Evolutionary conservation across 2,329 filamentous ascomycete species (phyloP).

Genomic region (Endocalyx cinctus): DNA sequence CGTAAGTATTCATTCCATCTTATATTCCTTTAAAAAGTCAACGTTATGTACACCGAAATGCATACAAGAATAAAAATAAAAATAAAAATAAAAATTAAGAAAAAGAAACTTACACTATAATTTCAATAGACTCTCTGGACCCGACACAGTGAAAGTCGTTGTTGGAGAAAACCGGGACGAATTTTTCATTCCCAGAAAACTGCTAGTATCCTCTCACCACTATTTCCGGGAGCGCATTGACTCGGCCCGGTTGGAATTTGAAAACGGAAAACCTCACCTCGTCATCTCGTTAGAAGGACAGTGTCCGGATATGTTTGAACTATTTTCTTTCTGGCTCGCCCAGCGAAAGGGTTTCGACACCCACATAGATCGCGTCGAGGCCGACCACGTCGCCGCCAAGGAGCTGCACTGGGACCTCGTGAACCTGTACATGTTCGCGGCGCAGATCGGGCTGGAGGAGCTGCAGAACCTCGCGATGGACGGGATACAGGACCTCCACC

Average conservation of each 20-base stretch:
- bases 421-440: constrained; percentile 53
- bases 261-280: constrained; percentile 16
- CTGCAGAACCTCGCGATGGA: constrained; percentile 57
- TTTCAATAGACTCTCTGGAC: constrained; percentile 12
- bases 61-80: too few relatives aligned
- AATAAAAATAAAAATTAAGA: constrained; percentile 1
- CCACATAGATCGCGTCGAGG: constrained; percentile 22
- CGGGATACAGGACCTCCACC: constrained; percentile 54
- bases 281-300: constrained; percentile 26
- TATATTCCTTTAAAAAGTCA: neutral
- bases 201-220: constrained; percentile 22
- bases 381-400: constrained; percentile 22
- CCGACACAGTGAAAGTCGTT: constrained; percentile 24
- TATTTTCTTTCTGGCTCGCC: constrained; percentile 30
- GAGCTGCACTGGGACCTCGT: constrained; percentile 53
- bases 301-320: constrained; percentile 28
- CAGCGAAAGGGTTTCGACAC: constrained; percentile 20
- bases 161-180: constrained; percentile 24
- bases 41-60: too few relatives aligned
- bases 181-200: constrained; percentile 25
- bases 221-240: constrained; percentile 25
- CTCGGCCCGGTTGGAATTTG: constrained; percentile 17
- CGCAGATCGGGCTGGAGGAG: constrained; percentile 42
- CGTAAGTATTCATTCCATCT: constrained; percentile 12
- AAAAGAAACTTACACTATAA: constrained; percentile 1